These are phyloP conservation scores for Nakazawaea sp. DNA, from an alignment of 805 yeast species.

Conservation along the genomic window DNA sequence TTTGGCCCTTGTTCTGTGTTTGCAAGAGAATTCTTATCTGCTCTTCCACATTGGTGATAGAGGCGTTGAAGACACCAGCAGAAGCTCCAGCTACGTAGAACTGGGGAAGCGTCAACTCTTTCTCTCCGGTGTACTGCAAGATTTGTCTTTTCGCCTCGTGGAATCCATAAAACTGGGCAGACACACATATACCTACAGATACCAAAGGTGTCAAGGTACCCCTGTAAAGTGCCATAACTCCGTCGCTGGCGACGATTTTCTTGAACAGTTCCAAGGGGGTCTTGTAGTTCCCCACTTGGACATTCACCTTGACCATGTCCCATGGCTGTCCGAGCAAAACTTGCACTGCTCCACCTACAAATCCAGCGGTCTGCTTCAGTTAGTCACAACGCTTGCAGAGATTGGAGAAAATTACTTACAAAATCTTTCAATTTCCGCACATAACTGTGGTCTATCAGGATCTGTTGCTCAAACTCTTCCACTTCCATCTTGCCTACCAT, in stretches of 20 bases:
- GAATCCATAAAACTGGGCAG: slow-evolving; percentile 64
- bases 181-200: slow-evolving; percentile 67
- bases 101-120: slow-evolving; percentile 41
- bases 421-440: slow-evolving; percentile 45
- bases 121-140: slow-evolving; percentile 19
- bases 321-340: slow-evolving; percentile 60
- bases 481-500: background rate
- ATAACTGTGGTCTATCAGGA: slow-evolving; percentile 25
- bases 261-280: slow-evolving; percentile 45
- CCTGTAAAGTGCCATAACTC: slow-evolving; percentile 54
- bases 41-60: slow-evolving; percentile 60
- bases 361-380: slow-evolving; percentile 34
- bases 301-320: slow-evolving; percentile 62
- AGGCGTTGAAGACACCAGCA: slow-evolving; percentile 62
- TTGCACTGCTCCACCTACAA: slow-evolving; percentile 49
- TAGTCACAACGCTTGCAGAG: background rate
- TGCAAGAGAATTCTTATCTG: slow-evolving; percentile 59
- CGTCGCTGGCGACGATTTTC: slow-evolving; percentile 51
- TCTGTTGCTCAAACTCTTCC: slow-evolving; percentile 1
- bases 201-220: slow-evolving; percentile 66
- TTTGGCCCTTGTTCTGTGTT: slow-evolving; percentile 26
- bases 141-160: slow-evolving; percentile 62
- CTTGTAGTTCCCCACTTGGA: slow-evolving; percentile 61
- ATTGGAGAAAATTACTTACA: slow-evolving; percentile 17
- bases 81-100: slow-evolving; percentile 56